Conservation (phyloP, 352 stramenopile genomes). For the Thraustochytrium sp. region DNA sequence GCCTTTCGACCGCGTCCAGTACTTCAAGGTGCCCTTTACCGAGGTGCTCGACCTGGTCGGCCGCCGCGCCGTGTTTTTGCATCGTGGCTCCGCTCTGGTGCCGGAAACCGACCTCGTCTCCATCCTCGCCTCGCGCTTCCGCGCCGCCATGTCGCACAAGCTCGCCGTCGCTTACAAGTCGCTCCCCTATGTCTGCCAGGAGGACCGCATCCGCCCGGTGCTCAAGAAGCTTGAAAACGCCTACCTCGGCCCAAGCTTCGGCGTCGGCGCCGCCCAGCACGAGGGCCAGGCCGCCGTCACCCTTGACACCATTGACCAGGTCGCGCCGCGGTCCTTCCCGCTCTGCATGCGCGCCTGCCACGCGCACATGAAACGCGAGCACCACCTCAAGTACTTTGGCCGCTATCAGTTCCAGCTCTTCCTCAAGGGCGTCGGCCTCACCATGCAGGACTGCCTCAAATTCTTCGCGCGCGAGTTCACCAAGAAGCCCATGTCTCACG, state of each 20-base stretch:
- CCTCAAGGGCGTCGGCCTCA: slow-evolving; percentile 92
- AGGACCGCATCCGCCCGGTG: slow-evolving; percentile 84
- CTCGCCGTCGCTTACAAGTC: slow-evolving; percentile 76
- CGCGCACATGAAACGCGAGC: slow-evolving; percentile 80
- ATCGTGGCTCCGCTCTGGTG: slow-evolving; percentile 88
- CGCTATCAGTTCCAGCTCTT: slow-evolving; percentile 97
- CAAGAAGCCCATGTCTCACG: slow-evolving; percentile 84
- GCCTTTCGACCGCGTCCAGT: slow-evolving; percentile 18
- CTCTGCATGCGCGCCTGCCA: slow-evolving; percentile 95
- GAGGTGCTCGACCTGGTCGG: slow-evolving; percentile 86
- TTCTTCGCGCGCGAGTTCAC: slow-evolving; percentile 89
- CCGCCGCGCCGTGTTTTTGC: slow-evolving; percentile 81
- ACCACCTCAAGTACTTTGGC: slow-evolving; percentile 94
- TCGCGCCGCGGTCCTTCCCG: slow-evolving; percentile 85
- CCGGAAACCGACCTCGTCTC: slow-evolving; percentile 85
- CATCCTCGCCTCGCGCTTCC: slow-evolving; percentile 86
- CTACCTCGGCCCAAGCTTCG: slow-evolving; percentile 85
- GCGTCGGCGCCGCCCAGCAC: slow-evolving; percentile 51
- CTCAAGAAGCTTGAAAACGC: slow-evolving; percentile 91
- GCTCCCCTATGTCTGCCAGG: slow-evolving; percentile 58
- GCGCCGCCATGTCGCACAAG: slow-evolving; percentile 79
- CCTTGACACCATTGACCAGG: slow-evolving; percentile 78
- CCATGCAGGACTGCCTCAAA: slow-evolving; percentile 87
- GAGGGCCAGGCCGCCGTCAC: slow-evolving; percentile 59
- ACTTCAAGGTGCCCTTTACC: slow-evolving; percentile 93